Evolutionary conservation across 371 early-diverging fungal genomes (phyloP).

Genomic region (Haplosporangium sp.): DNA sequence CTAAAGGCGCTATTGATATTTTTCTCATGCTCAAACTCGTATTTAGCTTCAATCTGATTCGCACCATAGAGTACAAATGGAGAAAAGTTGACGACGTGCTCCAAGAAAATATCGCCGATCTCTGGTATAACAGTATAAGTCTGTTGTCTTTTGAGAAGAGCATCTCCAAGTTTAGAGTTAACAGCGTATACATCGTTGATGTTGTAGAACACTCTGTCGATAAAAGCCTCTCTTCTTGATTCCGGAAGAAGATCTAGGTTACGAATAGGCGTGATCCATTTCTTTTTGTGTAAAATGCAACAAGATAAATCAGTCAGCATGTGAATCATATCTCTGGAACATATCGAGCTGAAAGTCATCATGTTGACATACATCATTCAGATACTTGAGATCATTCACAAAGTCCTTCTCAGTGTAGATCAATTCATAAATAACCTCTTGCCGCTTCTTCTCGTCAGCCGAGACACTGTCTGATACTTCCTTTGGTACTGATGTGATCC

Average conservation of each 20-base stretch:
- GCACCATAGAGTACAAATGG: conserved; percentile 92
- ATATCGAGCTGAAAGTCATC: not conserved
- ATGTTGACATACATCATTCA: conserved; percentile 70
- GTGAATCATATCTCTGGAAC: too few species aligned
- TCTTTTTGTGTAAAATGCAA: conserved; percentile 42
- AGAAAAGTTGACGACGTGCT: conserved; percentile 77
- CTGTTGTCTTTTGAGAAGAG: conserved; percentile 79
- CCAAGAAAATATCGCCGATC: conserved; percentile 88
- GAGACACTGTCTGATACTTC: conserved; percentile 79
- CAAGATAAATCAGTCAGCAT: too few species aligned
- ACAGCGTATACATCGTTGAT: conserved; percentile 76
- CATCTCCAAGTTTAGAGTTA: conserved; percentile 74
- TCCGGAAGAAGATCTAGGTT: conserved; percentile 72
- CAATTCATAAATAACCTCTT: conserved; percentile 93
- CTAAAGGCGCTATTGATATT: conserved; percentile 73
- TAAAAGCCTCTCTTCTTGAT: conserved; percentile 71
- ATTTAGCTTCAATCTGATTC: conserved; percentile 87
- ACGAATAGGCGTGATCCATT: conserved; percentile 82
- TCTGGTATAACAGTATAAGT: conserved; percentile 76
- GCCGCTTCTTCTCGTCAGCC: conserved; percentile 83
- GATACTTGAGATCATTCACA: conserved; percentile 82
- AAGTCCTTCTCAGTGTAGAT: conserved; percentile 92
- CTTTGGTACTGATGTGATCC: conserved; percentile 74
- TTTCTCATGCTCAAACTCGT: conserved; percentile 84
- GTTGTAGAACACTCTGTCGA: conserved; percentile 86